These are phyloP conservation scores for Pseudogymnoascus sp. DNA, from an alignment of 2,329 filamentous ascomycete genomes.

Conservation along the genomic window DNA sequence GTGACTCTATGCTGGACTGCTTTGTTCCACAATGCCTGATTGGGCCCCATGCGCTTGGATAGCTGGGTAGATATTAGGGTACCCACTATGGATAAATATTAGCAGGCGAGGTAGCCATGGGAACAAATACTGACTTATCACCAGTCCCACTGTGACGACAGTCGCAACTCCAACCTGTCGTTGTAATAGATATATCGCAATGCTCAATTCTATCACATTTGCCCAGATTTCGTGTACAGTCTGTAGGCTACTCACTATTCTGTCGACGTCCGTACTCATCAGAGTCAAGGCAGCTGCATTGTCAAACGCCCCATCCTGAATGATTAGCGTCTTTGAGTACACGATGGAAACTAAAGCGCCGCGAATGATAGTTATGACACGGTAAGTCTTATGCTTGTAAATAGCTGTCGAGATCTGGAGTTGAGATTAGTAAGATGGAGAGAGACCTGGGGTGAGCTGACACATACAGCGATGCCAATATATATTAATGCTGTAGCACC, in stretches of 20 bases:
- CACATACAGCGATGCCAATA: constrained; percentile 33
- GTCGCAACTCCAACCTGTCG: constrained; percentile 26
- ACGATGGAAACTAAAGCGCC: constrained; percentile 37
- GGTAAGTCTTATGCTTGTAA: constrained; percentile 31
- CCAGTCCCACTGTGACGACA: neutral
- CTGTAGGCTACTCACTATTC: constrained; percentile 22
- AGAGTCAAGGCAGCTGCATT: constrained; percentile 34
- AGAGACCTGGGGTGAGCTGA: neutral
- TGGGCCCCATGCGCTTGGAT: neutral
- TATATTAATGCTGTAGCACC: constrained; percentile 34
- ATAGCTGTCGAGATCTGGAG: neutral
- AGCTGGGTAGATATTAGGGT: neutral
- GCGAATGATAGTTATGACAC: constrained; percentile 34
- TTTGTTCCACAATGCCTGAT: constrained; percentile 26
- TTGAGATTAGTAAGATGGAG: neutral
- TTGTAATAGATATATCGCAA: constrained; percentile 32
- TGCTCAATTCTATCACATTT: constrained; percentile 29
- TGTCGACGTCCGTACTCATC: constrained; percentile 36
- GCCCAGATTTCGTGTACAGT: constrained; percentile 33
- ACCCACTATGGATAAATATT: neutral
- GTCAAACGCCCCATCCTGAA: constrained; percentile 24
- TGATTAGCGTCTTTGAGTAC: constrained; percentile 36
- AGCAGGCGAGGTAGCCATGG: neutral
- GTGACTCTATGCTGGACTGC: constrained; percentile 32
- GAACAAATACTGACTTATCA: neutral